Conservation (phyloP, 129 eudicot species). For the Sambucus nigra region DNA sequence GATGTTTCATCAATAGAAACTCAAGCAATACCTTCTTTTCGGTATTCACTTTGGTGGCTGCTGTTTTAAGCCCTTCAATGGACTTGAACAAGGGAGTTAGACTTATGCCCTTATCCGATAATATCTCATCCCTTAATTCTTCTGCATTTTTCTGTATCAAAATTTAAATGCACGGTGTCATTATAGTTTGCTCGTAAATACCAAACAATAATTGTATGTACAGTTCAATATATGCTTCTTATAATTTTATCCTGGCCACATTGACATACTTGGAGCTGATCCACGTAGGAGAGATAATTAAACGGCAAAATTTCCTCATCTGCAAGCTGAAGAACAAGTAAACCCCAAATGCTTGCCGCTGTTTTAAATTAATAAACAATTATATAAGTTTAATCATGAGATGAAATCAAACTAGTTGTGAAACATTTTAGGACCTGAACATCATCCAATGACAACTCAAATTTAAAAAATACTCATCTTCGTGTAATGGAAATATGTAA, state of each 20-base stretch:
- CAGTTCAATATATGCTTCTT: neutral
- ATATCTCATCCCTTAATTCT: constrained; percentile 33
- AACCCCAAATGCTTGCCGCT: constrained; percentile 90
- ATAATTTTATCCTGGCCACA: neutral
- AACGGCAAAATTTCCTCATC: constrained; percentile 70
- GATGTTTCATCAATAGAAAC: neutral
- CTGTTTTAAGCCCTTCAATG: constrained; percentile 41
- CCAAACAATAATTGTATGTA: constrained; percentile 4
- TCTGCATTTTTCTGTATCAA: constrained; percentile 55
- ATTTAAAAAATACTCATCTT: no score
- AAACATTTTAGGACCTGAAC: neutral
- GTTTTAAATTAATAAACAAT: constrained; percentile 14
- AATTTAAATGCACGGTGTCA: constrained; percentile 4
- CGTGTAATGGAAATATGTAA: no score
- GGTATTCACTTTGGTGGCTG: constrained; percentile 36
- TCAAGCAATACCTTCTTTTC: constrained; percentile 44
- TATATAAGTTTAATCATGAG: neutral
- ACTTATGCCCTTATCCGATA: constrained; percentile 29
- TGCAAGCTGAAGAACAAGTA: constrained; percentile 76
- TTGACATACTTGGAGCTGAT: constrained; percentile 65
- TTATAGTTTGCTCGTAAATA: neutral
- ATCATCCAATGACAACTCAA: neutral
- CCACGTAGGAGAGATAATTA: constrained; percentile 47
- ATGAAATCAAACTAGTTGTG: neutral
- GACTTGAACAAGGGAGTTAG: constrained; percentile 65